These are phyloP conservation scores for Aspergillus terreus DNA, from an alignment of 2,329 filamentous ascomycete species.

Conservation along the genomic window DNA sequence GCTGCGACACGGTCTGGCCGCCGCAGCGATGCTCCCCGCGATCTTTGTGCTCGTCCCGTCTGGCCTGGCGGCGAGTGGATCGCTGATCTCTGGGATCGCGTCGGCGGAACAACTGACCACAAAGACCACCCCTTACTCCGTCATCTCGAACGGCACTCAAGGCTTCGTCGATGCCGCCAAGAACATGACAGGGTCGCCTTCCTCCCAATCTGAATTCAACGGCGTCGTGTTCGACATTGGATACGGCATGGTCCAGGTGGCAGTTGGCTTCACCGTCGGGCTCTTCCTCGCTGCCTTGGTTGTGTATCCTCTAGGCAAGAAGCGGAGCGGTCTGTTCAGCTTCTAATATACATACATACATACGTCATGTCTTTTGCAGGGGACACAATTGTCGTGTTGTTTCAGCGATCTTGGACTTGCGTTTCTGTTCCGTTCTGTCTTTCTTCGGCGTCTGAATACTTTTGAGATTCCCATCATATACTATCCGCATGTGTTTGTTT, in stretches of 20 bases:
- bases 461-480: not conserved
- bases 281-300: conserved; percentile 47
- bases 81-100: conserved; percentile 55
- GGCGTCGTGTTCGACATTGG: conserved; percentile 43
- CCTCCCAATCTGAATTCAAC: conserved; percentile 14
- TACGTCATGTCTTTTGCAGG: not conserved
- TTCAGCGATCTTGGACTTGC: not conserved
- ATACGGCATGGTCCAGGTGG: conserved; percentile 48
- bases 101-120: conserved; percentile 53
- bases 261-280: conserved; percentile 49
- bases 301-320: conserved; percentile 48
- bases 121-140: conserved; percentile 33
- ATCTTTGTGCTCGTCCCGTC: conserved; percentile 72
- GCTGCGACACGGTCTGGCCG: conserved; percentile 71
- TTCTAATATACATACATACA: conserved; percentile 28
- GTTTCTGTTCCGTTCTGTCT: not conserved
- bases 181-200: conserved; percentile 17
- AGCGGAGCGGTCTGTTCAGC: conserved; percentile 47
- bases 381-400: not conserved
- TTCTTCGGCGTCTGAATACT: not conserved
- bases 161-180: conserved; percentile 28
- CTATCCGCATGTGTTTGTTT: not conserved
- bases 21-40: conserved; percentile 80
- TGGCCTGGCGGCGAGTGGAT: conserved; percentile 58
- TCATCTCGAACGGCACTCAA: conserved; percentile 41